Evolutionary conservation across 805 yeast species (phyloP).

Genomic region (Saccharomycopsis fodiens): DNA sequence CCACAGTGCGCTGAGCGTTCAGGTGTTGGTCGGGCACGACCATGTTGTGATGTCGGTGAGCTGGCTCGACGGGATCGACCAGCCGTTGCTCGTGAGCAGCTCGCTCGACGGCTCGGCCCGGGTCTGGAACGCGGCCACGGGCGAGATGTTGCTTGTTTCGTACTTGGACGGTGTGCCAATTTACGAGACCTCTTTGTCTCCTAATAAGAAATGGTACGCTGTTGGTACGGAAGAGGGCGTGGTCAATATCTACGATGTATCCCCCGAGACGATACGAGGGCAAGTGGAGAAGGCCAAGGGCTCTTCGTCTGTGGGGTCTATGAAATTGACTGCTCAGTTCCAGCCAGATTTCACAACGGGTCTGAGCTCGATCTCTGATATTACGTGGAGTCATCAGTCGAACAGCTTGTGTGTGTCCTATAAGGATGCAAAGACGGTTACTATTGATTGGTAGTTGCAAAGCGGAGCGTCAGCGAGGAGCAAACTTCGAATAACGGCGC

Average conservation of each 20-base stretch:
- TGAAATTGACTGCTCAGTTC: constrained; percentile 23
- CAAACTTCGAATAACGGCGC: too few species aligned
- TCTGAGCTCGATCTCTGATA: constrained; percentile 25
- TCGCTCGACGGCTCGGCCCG: constrained; percentile 68
- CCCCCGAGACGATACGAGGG: constrained; percentile 17
- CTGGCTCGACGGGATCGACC: constrained; percentile 38
- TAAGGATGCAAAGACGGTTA: constrained; percentile 14
- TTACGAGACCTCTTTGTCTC: constrained; percentile 45
- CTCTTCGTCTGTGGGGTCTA: constrained; percentile 6
- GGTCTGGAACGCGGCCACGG: constrained; percentile 55
- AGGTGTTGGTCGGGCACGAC: constrained; percentile 45
- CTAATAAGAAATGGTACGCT: constrained; percentile 41
- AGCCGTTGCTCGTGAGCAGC: constrained; percentile 36
- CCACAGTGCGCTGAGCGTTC: constrained; percentile 43
- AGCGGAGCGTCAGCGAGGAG: too few species aligned
- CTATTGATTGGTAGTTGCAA: constrained; percentile 3
- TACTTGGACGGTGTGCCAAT: constrained; percentile 47
- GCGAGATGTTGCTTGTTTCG: constrained; percentile 31
- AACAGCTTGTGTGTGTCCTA: constrained; percentile 28
- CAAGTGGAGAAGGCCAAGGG: constrained; percentile 8
- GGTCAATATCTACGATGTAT: constrained; percentile 44
- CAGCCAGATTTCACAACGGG: constrained; percentile 25
- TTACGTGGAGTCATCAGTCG: constrained; percentile 30
- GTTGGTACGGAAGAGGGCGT: constrained; percentile 62
- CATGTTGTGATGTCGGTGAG: constrained; percentile 47